Conservation (phyloP, 225 moss, liverwort and hornwort species). For the Pleurozium schreberi region DNA sequence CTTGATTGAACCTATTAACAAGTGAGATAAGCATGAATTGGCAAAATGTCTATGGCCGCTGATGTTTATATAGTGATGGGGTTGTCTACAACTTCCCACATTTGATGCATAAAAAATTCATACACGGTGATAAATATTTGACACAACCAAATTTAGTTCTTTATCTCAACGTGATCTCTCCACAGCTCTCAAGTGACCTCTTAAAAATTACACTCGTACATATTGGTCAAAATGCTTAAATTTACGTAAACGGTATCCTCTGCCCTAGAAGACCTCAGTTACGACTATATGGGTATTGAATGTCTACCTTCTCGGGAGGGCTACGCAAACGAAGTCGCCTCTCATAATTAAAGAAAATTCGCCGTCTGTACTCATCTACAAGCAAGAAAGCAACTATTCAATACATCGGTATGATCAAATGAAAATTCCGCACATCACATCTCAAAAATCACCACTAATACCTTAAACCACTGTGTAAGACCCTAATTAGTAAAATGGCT, state of each 20-base stretch:
- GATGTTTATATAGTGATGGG: not conserved
- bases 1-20: too few species aligned
- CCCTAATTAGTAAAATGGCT: not conserved
- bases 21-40: not conserved
- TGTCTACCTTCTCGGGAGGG: slow-evolving; percentile 79
- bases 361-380: slow-evolving; percentile 77
- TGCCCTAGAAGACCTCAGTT: not conserved
- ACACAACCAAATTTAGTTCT: not conserved
- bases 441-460: not conserved
- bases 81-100: not conserved
- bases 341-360: slow-evolving; percentile 92
- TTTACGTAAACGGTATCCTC: not conserved
- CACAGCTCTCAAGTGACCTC: not conserved
- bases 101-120: not conserved
- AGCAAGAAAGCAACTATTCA: not conserved
- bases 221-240: not conserved
- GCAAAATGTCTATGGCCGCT: not conserved
- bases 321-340: slow-evolving; percentile 76
- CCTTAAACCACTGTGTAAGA: not conserved
- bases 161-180: not conserved
- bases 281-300: not conserved
- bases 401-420: not conserved
- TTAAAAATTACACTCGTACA: not conserved
- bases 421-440: not conserved
- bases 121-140: not conserved